These are phyloP conservation scores for Globisporangium middletonii DNA, from an alignment of 352 stramenopile genomes.

Conservation along the genomic window DNA sequence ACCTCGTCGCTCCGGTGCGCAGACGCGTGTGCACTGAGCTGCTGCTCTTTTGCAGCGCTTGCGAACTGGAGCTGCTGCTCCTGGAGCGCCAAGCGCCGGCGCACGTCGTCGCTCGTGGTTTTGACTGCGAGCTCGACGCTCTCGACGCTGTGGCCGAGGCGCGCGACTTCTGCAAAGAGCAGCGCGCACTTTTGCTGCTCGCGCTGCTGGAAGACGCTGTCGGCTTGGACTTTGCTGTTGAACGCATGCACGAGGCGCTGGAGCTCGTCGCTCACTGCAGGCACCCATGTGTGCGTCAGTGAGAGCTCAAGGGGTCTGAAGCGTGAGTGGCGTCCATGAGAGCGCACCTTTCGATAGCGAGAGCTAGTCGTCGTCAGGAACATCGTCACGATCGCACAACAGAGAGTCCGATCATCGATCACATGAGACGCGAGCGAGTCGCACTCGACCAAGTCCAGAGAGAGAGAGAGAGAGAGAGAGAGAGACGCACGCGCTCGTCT, in stretches of 20 bases:
- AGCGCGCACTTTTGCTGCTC: constrained; percentile 67
- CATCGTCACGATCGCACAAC: neutral
- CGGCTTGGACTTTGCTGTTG: constrained; percentile 51
- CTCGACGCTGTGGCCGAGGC: constrained; percentile 44
- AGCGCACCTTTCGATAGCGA: constrained; percentile 20
- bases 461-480: neutral
- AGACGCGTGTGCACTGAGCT: constrained; percentile 3
- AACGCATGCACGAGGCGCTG: constrained; percentile 46
- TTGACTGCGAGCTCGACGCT: constrained; percentile 26
- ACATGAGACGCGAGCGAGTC: constrained; percentile 1
- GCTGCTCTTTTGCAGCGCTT: constrained; percentile 15
- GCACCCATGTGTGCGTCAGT: neutral
- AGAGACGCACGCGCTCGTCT: constrained; percentile 35
- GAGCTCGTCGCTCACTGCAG: constrained; percentile 41
- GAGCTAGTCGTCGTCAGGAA: constrained; percentile 2
- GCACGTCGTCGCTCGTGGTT: constrained; percentile 25
- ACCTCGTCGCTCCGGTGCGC: constrained; percentile 9
- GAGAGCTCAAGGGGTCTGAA: no score
- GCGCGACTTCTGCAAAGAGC: constrained; percentile 58
- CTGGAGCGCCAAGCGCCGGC: constrained; percentile 33
- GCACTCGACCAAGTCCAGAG: neutral
- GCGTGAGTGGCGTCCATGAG: neutral
- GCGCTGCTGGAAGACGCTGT: constrained; percentile 41
- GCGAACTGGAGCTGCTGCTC: constrained; percentile 33
- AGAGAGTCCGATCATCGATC: neutral